phyloP scores from a whole-genome alignment of 2,329 filamentous ascomycete species.

The Exophiala bonariae region DNA sequence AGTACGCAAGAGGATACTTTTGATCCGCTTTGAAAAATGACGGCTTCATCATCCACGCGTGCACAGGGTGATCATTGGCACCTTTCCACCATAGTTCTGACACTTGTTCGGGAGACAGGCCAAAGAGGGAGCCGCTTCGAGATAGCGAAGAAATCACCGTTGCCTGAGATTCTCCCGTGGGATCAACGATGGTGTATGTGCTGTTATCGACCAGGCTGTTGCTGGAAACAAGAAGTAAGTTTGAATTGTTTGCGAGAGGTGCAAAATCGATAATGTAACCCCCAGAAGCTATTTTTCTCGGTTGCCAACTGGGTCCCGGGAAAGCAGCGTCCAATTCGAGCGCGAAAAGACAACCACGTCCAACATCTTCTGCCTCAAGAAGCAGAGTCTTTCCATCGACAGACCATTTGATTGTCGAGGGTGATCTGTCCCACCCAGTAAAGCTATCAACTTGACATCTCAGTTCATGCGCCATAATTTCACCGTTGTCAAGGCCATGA shows the following conservation, averaged over 20 bases:
- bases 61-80: constrained; percentile 43
- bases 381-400: constrained; percentile 43
- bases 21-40: constrained; percentile 45
- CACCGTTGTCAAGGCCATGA: constrained; percentile 40
- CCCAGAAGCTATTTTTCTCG: constrained; percentile 38
- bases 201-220: constrained; percentile 47
- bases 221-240: constrained; percentile 43
- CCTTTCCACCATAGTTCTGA: constrained; percentile 48
- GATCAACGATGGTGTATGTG: constrained; percentile 42
- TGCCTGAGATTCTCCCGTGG: constrained; percentile 31
- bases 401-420: constrained; percentile 41
- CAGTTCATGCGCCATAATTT: constrained; percentile 27
- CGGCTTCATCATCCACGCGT: constrained; percentile 50
- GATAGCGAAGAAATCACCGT: constrained; percentile 40
- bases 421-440: constrained; percentile 44
- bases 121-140: constrained; percentile 39
- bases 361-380: constrained; percentile 42
- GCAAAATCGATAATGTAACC: constrained; percentile 43
- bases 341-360: constrained; percentile 44
- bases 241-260: constrained; percentile 35
- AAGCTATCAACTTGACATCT: constrained; percentile 39
- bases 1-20: constrained; percentile 55
- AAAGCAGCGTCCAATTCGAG: constrained; percentile 16
- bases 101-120: constrained; percentile 42
- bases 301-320: constrained; percentile 11